Conservation (phyloP, 345 rosid genomes). For the Salix brachista region DNA sequence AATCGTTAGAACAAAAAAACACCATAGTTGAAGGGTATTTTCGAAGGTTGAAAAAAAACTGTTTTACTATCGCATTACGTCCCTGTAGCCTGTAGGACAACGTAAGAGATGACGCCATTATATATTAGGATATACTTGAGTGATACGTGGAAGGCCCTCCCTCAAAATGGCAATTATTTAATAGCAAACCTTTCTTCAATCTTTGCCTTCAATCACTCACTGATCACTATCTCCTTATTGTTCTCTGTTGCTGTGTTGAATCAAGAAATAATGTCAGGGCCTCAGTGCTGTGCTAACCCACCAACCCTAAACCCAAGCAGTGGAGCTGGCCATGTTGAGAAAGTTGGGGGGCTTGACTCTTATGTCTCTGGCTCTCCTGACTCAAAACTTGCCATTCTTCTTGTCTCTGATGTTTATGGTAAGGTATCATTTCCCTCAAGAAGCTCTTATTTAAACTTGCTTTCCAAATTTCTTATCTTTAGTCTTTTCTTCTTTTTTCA, state of each 20-base stretch:
- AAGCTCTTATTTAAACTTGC: no score
- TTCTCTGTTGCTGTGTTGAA: not conserved
- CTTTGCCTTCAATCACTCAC: not conserved
- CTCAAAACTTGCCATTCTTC: slow-evolving; percentile 56
- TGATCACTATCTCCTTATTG: not conserved
- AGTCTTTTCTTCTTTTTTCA: not conserved
- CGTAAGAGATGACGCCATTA: not conserved
- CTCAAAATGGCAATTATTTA: no score
- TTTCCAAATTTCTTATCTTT: no score
- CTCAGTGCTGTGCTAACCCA: slow-evolving; percentile 77
- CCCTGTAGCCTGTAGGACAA: no score
- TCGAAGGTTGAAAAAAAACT: not conserved
- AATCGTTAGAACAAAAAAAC: no score
- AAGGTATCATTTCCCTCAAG: not conserved
- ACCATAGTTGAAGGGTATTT: not conserved
- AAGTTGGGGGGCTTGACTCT: slow-evolving; percentile 56
- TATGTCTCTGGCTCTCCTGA: slow-evolving; percentile 59
- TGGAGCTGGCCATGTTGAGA: slow-evolving; percentile 60
- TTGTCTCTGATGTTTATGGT: slow-evolving; percentile 63
- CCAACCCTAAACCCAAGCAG: slow-evolving; percentile 44
- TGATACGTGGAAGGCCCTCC: not conserved
- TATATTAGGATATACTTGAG: no score
- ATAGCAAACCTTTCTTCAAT: not conserved
- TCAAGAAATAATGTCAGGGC: slow-evolving; percentile 44
- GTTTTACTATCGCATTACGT: no score